phyloP scores from a whole-genome alignment of 805 yeast species.

The Saccharomycopsis fibuligera region DNA sequence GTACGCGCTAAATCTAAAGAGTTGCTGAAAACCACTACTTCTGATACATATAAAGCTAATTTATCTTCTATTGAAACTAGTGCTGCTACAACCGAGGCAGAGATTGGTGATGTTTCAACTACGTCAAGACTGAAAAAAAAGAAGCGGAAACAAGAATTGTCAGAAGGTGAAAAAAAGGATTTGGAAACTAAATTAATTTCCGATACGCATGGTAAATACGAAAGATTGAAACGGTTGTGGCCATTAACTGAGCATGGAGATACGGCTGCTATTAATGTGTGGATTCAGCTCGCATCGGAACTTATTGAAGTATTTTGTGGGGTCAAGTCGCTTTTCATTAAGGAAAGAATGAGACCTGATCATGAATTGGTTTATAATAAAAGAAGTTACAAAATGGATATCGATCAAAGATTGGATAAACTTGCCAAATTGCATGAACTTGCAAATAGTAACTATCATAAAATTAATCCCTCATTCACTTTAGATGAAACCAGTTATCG shows the following conservation, averaged over 20 bases:
- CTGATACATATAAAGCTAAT: not conserved
- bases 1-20: slow-evolving; percentile 31
- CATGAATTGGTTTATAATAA: slow-evolving; percentile 33
- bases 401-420: slow-evolving; percentile 69
- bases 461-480: slow-evolving; percentile 23
- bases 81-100: not conserved
- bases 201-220: slow-evolving; percentile 50
- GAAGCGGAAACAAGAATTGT: slow-evolving; percentile 21
- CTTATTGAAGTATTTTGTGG: slow-evolving; percentile 76
- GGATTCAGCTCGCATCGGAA: slow-evolving; percentile 82
- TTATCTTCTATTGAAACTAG: not conserved
- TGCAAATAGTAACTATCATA: slow-evolving; percentile 24
- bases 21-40: not conserved
- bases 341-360: slow-evolving; percentile 35
- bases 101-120: not conserved
- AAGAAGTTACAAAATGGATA: slow-evolving; percentile 51
- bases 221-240: slow-evolving; percentile 47
- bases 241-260: slow-evolving; percentile 42
- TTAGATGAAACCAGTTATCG: slow-evolving; percentile 54
- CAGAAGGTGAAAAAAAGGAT: slow-evolving; percentile 43
- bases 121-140: not conserved
- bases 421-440: slow-evolving; percentile 61
- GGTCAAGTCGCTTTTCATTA: slow-evolving; percentile 71
- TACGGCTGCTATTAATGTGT: slow-evolving; percentile 58
- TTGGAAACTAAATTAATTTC: slow-evolving; percentile 52